Percentiles rank a stretch among this genome's conserved stretches.
phyloP scores from a whole-genome alignment of 345 rosid genomes.

The Firmiana major region DNA sequence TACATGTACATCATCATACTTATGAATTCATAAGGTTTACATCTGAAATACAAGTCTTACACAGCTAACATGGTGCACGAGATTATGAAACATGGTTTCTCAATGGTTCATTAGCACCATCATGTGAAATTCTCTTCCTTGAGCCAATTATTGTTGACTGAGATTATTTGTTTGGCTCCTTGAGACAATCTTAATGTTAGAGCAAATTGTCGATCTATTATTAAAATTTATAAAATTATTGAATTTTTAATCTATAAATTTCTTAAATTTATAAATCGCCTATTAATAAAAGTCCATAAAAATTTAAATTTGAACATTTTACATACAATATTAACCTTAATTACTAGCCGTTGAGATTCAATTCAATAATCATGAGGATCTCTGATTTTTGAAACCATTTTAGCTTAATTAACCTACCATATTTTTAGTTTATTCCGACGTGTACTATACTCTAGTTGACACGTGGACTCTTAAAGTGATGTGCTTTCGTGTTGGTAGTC shows the following conservation, averaged over 20 bases:
- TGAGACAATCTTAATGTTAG: too few species aligned
- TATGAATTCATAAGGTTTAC: too few species aligned
- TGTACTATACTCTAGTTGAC: neutral
- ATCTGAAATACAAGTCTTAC: too few species aligned
- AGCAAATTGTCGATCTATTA: too few species aligned
- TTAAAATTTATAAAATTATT: too few species aligned
- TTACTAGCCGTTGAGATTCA: neutral
- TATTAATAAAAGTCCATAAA: too few species aligned
- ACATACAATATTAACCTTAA: neutral
- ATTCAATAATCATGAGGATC: neutral
- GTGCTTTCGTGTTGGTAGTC: neutral
- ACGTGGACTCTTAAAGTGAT: neutral
- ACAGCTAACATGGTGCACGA: neutral
- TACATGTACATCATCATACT: too few species aligned
- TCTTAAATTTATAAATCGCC: too few species aligned
- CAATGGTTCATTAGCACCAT: slow-evolving; percentile 30
- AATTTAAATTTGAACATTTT: neutral
- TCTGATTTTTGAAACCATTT: too few species aligned
- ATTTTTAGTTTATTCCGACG: neutral
- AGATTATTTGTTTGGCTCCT: neutral
- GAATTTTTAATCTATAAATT: too few species aligned
- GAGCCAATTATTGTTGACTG: neutral
- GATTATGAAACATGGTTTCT: slow-evolving; percentile 15
- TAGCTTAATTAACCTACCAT: neutral
- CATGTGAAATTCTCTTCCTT: neutral